Conservation (phyloP, 2,329 filamentous ascomycete species). For the Arthrobotrys conoides region DNA sequence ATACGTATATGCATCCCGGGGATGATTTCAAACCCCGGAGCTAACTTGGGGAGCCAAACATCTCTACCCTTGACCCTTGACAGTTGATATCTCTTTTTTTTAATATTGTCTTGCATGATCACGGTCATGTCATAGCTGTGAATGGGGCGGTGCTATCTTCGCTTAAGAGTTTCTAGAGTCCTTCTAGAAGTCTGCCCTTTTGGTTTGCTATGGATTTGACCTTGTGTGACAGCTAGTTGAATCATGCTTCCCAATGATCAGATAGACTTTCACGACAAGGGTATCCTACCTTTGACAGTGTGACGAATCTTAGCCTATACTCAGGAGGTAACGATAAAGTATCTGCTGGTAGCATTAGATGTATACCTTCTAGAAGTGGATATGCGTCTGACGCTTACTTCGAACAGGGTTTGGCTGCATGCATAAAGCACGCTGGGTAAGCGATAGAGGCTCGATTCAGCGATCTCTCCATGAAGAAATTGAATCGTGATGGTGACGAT, state of each 20-base stretch:
- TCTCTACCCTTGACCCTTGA: slow-evolving; percentile 2
- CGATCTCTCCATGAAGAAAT: neutral
- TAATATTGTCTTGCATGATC: neutral
- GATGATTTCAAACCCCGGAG: neutral
- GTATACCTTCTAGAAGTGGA: slow-evolving; percentile 22
- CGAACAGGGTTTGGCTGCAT: neutral
- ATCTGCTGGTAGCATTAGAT: neutral
- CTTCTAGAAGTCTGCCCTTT: slow-evolving; percentile 23
- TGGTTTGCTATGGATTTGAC: neutral
- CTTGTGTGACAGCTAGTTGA: neutral
- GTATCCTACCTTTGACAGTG: neutral
- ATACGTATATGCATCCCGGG: neutral
- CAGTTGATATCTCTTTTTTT: too few species aligned
- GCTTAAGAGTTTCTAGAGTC: neutral
- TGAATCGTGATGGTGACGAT: neutral
- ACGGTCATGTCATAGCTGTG: neutral
- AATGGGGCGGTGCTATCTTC: slow-evolving; percentile 11
- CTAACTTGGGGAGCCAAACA: neutral
- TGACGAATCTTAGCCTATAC: too few species aligned
- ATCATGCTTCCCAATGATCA: neutral
- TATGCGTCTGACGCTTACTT: neutral
- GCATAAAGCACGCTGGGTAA: neutral
- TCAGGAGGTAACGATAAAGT: neutral
- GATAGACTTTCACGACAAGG: neutral
- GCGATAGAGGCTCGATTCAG: slow-evolving; percentile 19